Percentiles rank a stretch among this genome's conserved stretches.
Evolutionary conservation across 495 filamentous ascomycete species (phyloP).

Genomic region (Penicillium roqueforti): DNA sequence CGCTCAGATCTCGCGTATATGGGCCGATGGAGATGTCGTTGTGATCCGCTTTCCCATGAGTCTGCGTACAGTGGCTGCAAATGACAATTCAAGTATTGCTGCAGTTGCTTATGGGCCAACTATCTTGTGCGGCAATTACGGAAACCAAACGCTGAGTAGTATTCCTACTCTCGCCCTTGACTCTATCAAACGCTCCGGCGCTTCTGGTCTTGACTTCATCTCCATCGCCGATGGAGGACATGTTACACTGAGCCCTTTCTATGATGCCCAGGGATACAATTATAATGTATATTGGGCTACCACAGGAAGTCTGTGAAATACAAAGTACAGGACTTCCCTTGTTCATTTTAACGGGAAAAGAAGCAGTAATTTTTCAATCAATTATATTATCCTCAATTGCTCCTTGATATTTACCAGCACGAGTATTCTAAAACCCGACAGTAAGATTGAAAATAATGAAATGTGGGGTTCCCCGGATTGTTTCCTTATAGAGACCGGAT

Average conservation of each 20-base stretch:
- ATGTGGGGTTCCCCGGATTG: neutral
- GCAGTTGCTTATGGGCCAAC: neutral
- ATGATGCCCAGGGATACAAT: constrained; percentile 1
- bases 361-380: too few relatives aligned
- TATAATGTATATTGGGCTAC: constrained; percentile 1
- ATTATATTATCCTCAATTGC: too few relatives aligned
- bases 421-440: too few relatives aligned
- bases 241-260: neutral
- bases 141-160: neutral
- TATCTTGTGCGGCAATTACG: neutral
- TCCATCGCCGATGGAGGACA: neutral
- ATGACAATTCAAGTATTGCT: neutral
- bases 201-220: neutral
- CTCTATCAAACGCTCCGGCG: neutral
- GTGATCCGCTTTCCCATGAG: neutral
- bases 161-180: neutral
- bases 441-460: too few relatives aligned
- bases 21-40: neutral
- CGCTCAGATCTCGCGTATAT: neutral
- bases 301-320: neutral
- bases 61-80: neutral
- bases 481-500: too few relatives aligned
- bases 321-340: too few relatives aligned
- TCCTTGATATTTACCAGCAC: too few relatives aligned
- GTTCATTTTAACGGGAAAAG: too few relatives aligned